Conservation (phyloP, 805 yeast genomes). For the Yarrowia sp. region DNA sequence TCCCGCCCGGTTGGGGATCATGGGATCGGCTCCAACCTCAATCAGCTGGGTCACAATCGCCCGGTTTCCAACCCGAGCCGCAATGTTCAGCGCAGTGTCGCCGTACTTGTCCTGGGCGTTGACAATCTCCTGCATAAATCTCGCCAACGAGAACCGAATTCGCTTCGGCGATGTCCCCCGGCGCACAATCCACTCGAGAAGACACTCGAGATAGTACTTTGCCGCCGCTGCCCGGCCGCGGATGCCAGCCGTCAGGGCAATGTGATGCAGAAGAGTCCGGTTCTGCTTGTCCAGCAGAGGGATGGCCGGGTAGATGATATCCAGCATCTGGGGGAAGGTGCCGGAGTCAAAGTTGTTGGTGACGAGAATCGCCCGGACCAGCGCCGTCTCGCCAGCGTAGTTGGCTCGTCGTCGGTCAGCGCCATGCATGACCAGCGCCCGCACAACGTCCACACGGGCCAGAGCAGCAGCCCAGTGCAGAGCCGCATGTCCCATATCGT, state of each 20-base stretch:
- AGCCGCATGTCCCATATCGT: constrained; percentile 89
- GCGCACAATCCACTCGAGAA: constrained; percentile 73
- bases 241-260: constrained; percentile 74
- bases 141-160: constrained; percentile 35
- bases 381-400: constrained; percentile 80
- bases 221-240: constrained; percentile 70
- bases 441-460: constrained; percentile 70
- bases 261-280: constrained; percentile 82
- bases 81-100: constrained; percentile 90
- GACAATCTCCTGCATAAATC: constrained; percentile 65
- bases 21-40: constrained; percentile 83
- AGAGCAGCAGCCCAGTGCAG: constrained; percentile 95
- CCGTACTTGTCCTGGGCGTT: constrained; percentile 92
- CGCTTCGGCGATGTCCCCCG: constrained; percentile 40
- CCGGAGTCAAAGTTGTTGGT: constrained; percentile 79
- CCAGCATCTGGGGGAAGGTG: constrained; percentile 66
- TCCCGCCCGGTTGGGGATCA: constrained; percentile 78
- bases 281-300: constrained; percentile 62
- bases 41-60: constrained; percentile 75
- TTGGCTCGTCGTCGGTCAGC: constrained; percentile 71
- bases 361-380: constrained; percentile 77
- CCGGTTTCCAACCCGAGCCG: constrained; percentile 81
- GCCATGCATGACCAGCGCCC: constrained; percentile 61
- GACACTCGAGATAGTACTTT: constrained; percentile 65
- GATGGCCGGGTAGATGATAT: constrained; percentile 70